Evolutionary conservation across 768 basidiomycete species (phyloP), one percentile per base, ranked within the genome.

Genomic region (Mycena maculata): DNA sequence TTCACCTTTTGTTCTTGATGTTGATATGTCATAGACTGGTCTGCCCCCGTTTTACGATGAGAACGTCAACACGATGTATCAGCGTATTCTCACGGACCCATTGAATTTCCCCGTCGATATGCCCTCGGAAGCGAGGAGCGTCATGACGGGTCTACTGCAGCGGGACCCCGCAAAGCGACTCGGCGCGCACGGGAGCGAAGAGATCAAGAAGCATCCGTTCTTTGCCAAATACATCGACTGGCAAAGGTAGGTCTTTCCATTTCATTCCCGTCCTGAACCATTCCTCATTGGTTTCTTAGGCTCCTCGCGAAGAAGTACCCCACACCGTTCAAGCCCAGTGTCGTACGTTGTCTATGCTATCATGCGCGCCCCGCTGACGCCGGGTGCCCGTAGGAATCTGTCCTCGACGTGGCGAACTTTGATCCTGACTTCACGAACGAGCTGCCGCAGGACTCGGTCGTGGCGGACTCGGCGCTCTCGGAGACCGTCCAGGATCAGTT

Each of bases 21-120:
- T 16, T 55, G 49, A 61, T 53, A 16, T 72, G 25, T 31, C 33
- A 23, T 75, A 98, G 89, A 94, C 97, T 7, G 97, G 97, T 38
- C 87, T 99, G 18, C 98, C 97, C 13, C 97, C 97, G 4, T 99
- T 98, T 86, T 99, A 98, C 78, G 96, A 98, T 74, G 97, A 99
- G 78, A 98, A 99, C 77, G 96, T 97, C 45, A 96, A 97, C 82
- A 92, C 93, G 45, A 98, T 96, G 96, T 96, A 97, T 76, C 93
- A 96, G 78, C 91, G 96, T 65, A 99, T 99, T 76, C 86, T 99
- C 27, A 87, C 90, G 27, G 97, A 99, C 74, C 97, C 96, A 1
- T 88, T 99, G 39, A 85, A 92, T 39, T 99, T 99, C 86, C 93
- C 94, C 10, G 82, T 90, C 13, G 96, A 98, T 72, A 92, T 99